Conservation (phyloP, 139 green algal species). For the Marvania coccoides region DNA sequence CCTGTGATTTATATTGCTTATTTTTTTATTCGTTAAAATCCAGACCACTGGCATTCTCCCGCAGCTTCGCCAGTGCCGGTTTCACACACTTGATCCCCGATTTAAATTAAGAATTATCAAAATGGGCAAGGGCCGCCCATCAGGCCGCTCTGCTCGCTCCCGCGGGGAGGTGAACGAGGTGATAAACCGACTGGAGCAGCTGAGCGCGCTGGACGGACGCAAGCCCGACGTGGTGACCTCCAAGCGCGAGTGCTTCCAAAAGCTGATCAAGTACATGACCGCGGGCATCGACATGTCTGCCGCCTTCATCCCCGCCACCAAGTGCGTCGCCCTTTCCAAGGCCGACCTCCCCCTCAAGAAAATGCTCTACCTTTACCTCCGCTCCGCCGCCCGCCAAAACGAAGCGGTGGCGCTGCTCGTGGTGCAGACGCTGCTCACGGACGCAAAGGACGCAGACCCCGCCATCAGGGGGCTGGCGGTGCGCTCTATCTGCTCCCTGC, state of each 20-base stretch:
- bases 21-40: background rate
- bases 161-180: slow-evolving; percentile 26
- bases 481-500: slow-evolving; percentile 79
- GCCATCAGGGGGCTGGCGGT: slow-evolving; percentile 90
- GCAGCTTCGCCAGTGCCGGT: no score
- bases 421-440: slow-evolving; percentile 49
- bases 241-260: slow-evolving; percentile 71
- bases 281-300: slow-evolving; percentile 87
- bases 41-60: no score
- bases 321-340: slow-evolving; percentile 31
- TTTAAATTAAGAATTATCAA: no score
- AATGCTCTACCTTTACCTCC: slow-evolving; percentile 95
- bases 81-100: no score
- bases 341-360: slow-evolving; percentile 70
- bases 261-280: slow-evolving; percentile 90
- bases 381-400: slow-evolving; percentile 66
- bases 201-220: slow-evolving; percentile 11
- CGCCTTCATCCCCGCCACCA: slow-evolving; percentile 65
- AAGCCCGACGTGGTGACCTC: slow-evolving; percentile 21
- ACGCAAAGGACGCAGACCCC: slow-evolving; percentile 82
- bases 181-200: slow-evolving; percentile 24
- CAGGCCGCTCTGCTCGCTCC: background rate
- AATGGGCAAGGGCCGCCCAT: background rate
- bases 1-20: no score
- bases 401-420: slow-evolving; percentile 23